A percentile compares a stretch with the other conserved stretches of the same genome.
Conservation (phyloP, 164 flowering plant species). For the Paratinospora sagittata region DNA sequence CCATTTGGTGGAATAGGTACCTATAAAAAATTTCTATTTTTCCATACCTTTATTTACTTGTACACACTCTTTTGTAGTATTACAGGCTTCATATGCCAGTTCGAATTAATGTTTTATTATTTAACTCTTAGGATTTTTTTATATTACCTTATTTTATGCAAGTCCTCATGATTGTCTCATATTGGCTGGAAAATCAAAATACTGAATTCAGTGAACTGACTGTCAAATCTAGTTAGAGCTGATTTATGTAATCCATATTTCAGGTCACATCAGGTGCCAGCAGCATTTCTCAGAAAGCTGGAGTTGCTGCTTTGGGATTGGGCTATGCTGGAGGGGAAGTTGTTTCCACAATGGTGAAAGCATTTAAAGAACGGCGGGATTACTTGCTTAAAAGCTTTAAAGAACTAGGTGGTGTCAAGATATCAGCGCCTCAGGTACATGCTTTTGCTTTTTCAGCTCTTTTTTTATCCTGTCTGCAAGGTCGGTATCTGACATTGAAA, state of each 20-base stretch:
- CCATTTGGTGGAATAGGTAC: too few relatives aligned
- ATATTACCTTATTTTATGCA: too few relatives aligned
- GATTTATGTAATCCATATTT: constrained; percentile 9
- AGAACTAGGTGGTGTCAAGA: constrained; percentile 70
- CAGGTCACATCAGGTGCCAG: constrained; percentile 97
- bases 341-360: constrained; percentile 75
- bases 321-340: constrained; percentile 95
- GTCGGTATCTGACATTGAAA: background rate
- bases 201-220: too few relatives aligned
- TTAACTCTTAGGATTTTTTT: too few relatives aligned
- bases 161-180: too few relatives aligned
- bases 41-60: too few relatives aligned
- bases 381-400: constrained; percentile 63
- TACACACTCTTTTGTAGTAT: too few relatives aligned
- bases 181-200: too few relatives aligned
- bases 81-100: too few relatives aligned
- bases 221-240: constrained; percentile 4
- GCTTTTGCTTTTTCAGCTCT: background rate
- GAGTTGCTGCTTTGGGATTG: constrained; percentile 80
- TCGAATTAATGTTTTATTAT: too few relatives aligned
- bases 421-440: constrained; percentile 83
- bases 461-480: background rate
- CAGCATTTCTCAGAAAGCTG: constrained; percentile 95
- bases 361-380: constrained; percentile 83
- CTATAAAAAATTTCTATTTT: too few relatives aligned